Evolutionary conservation across 345 rosid genomes (phyloP).

Genomic region (Citrus inodora): DNA sequence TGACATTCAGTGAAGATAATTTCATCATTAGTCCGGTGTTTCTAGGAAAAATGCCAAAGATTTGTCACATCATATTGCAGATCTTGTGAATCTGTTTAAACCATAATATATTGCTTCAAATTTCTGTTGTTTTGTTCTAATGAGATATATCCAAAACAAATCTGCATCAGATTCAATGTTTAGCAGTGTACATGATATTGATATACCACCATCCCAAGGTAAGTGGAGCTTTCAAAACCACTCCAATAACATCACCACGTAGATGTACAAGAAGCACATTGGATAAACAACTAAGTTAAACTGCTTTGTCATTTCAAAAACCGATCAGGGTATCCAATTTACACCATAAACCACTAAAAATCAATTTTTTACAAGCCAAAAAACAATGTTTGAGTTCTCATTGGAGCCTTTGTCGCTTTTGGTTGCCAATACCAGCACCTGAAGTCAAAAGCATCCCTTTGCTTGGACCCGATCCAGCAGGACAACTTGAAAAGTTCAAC

Average conservation of each 20-base stretch:
- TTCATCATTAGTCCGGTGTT: neutral
- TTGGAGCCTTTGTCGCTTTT: slow-evolving; percentile 61
- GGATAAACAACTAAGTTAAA: neutral
- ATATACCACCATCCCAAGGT: neutral
- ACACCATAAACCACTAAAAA: slow-evolving; percentile 26
- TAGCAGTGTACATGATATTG: neutral
- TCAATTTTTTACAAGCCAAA: slow-evolving; percentile 13
- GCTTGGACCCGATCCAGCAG: slow-evolving; percentile 30
- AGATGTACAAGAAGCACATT: neutral
- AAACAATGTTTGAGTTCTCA: slow-evolving; percentile 20
- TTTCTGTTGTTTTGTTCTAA: neutral
- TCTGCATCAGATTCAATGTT: neutral
- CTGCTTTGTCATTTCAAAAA: slow-evolving; percentile 23
- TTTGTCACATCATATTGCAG: neutral
- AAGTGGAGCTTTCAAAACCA: neutral
- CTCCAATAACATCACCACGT: neutral
- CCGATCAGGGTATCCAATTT: slow-evolving; percentile 22
- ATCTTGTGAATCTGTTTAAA: neutral
- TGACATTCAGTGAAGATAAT: neutral
- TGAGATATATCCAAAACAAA: neutral
- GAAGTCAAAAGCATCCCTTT: slow-evolving; percentile 22
- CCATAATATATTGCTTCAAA: neutral
- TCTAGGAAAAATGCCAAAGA: neutral
- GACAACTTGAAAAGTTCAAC: slow-evolving; percentile 36
- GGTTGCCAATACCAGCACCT: slow-evolving; percentile 15